These are phyloP conservation scores for Populus davidiana DNA, from an alignment of 345 rosid genomes.

Conservation along the genomic window DNA sequence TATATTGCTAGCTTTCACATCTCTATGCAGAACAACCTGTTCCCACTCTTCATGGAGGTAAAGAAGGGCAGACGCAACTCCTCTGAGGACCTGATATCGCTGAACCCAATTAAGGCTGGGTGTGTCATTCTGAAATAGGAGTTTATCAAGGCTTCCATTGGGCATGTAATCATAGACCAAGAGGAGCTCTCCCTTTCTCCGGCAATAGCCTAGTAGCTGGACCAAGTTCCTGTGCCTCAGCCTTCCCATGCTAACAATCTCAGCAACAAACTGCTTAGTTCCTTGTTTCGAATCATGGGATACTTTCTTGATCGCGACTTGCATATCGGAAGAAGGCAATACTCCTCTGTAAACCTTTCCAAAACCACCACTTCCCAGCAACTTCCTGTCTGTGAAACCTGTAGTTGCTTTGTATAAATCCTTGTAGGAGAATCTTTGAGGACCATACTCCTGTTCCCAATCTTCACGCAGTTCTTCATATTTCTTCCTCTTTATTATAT, in stretches of 20 bases:
- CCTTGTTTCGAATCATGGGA: neutral
- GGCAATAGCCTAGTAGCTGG: conserved; percentile 1
- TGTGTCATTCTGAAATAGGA: neutral
- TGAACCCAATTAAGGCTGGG: neutral
- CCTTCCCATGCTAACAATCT: conserved; percentile 8
- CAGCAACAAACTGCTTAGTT: conserved; percentile 3
- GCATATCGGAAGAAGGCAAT: neutral
- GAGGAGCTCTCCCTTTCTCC: conserved; percentile 4
- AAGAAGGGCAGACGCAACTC: conserved; percentile 3
- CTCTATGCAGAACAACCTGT: conserved; percentile 9
- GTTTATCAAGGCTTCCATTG: neutral
- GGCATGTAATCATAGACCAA: conserved; percentile 6
- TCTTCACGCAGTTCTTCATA: conserved; percentile 5
- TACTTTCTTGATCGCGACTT: neutral
- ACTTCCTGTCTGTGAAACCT: neutral
- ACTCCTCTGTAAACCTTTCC: conserved; percentile 5
- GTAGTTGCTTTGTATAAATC: conserved; percentile 10
- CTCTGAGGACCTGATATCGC: neutral
- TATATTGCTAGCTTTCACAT: conserved; percentile 5
- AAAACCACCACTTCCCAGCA: conserved; percentile 4
- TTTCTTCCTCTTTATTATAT: neutral
- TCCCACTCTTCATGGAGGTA: conserved; percentile 11
- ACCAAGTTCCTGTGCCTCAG: conserved; percentile 5
- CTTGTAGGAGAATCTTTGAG: conserved; percentile 17
- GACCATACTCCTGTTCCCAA: conserved; percentile 6